Evolutionary conservation across 2,329 filamentous ascomycete genomes (phyloP).

Genomic region (Thelonectria blattea): DNA sequence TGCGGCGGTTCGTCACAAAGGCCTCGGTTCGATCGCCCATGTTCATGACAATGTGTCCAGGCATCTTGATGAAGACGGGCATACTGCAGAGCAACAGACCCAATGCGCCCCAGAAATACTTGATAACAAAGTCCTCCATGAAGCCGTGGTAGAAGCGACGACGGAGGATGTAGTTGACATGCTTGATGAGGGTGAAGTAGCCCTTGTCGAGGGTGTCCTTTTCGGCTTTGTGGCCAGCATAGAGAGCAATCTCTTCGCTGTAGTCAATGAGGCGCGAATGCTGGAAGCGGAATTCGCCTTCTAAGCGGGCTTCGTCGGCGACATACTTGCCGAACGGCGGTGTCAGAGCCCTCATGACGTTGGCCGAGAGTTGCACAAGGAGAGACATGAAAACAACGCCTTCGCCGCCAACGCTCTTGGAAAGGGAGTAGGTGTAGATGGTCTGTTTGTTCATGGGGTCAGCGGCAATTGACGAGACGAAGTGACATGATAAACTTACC

Average conservation of each 20-base stretch:
- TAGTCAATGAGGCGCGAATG: constrained; percentile 96
- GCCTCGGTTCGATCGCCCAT: constrained; percentile 76
- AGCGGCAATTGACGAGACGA: constrained; percentile 22
- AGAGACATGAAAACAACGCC: constrained; percentile 95
- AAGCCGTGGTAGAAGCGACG: constrained; percentile 95
- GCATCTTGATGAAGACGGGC: constrained; percentile 94
- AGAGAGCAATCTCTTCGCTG: constrained; percentile 92
- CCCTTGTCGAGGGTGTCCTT: constrained; percentile 97
- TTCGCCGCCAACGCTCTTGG: constrained; percentile 93
- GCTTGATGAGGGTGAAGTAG: constrained; percentile 98
- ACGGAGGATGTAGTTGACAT: constrained; percentile 94
- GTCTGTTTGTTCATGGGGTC: constrained; percentile 50
- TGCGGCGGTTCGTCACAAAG: constrained; percentile 92
- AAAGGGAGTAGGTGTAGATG: constrained; percentile 95
- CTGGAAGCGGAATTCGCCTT: constrained; percentile 95
- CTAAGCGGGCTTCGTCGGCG: constrained; percentile 90
- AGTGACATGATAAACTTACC: constrained; percentile 51
- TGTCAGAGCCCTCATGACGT: constrained; percentile 90
- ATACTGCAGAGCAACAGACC: constrained; percentile 91
- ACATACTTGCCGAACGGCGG: constrained; percentile 98
- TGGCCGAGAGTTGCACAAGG: constrained; percentile 90
- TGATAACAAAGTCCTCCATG: constrained; percentile 99
- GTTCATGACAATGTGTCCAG: constrained; percentile 67
- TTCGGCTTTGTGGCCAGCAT: constrained; percentile 89
- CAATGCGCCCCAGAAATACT: constrained; percentile 97